Percentiles rank a stretch among this genome's conserved stretches.
Conservation (phyloP, 805 yeast species). For the Cyberlindnera veronae region DNA sequence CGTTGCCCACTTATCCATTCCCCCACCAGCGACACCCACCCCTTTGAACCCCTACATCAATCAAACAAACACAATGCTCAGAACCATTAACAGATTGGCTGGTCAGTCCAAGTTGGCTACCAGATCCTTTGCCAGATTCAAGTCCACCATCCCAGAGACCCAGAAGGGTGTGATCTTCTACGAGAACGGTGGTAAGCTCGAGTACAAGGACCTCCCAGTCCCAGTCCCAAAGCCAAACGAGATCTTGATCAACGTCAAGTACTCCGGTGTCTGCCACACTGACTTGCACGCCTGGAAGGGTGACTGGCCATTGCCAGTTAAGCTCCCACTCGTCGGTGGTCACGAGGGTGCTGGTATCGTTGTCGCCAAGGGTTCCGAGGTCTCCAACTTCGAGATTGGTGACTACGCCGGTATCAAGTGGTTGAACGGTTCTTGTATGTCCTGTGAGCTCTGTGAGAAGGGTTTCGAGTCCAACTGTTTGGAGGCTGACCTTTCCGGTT, state of each 20-base stretch:
- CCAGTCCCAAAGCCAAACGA: slow-evolving; percentile 77
- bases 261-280: slow-evolving; percentile 92
- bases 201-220: slow-evolving; percentile 72
- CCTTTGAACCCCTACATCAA: neutral
- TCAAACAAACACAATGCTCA: slow-evolving; percentile 26
- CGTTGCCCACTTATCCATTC: neutral
- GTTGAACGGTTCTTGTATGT: slow-evolving; percentile 74
- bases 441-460: slow-evolving; percentile 71
- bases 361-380: slow-evolving; percentile 70
- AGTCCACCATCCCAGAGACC: slow-evolving; percentile 57
- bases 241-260: slow-evolving; percentile 75
- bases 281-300: slow-evolving; percentile 94
- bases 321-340: slow-evolving; percentile 79
- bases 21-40: neutral
- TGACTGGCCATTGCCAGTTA: slow-evolving; percentile 81
- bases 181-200: slow-evolving; percentile 58
- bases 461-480: slow-evolving; percentile 71
- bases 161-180: slow-evolving; percentile 74
- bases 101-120: slow-evolving; percentile 15
- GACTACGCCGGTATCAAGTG: slow-evolving; percentile 83
- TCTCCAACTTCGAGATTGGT: slow-evolving; percentile 69
- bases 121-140: slow-evolving; percentile 23
- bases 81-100: slow-evolving; percentile 22
- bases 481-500: slow-evolving; percentile 72
- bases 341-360: slow-evolving; percentile 90